Evolutionary conservation across 1,284 basidiomycete genomes (phyloP).

Genomic region (Naganishia albida): DNA sequence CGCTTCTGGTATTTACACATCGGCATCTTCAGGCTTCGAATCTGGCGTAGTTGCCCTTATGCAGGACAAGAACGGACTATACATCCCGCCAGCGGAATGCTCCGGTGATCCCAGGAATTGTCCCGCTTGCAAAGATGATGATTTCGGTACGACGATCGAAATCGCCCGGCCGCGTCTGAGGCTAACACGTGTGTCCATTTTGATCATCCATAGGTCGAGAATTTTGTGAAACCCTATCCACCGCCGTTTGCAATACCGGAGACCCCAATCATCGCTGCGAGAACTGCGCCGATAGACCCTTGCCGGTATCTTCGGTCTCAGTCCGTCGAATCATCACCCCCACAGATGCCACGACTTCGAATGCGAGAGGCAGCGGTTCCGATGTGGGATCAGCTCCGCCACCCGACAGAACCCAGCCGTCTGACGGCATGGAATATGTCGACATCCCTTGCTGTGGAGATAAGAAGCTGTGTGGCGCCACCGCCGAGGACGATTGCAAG

Average conservation of each 20-base stretch:
- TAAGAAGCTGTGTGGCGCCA: constrained; percentile 27
- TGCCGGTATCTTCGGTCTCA: not conserved
- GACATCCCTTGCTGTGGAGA: constrained; percentile 34
- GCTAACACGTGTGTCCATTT: not conserved
- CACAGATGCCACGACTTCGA: constrained; percentile 9
- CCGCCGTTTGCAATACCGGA: constrained; percentile 57
- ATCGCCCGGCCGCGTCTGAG: not conserved
- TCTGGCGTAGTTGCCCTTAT: constrained; percentile 19
- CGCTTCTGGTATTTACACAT: constrained; percentile 14
- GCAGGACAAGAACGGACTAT: constrained; percentile 27
- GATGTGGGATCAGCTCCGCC: constrained; percentile 12
- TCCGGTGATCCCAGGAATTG: constrained; percentile 54
- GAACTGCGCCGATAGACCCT: constrained; percentile 40
- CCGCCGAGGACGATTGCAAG: constrained; percentile 14
- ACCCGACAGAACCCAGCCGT: not conserved
- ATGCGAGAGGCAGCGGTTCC: constrained; percentile 24
- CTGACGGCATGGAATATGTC: constrained; percentile 25
- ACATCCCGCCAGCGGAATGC: constrained; percentile 42
- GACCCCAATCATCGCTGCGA: constrained; percentile 31
- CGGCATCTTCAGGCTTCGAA: constrained; percentile 9
- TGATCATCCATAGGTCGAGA: constrained; percentile 62
- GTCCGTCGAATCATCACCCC: not conserved
- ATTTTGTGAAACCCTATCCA: constrained; percentile 74
- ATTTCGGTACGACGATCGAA: constrained; percentile 44
- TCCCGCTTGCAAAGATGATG: constrained; percentile 52